Conservation (phyloP, 441 rosid genomes). For the Populus hybrid region DNA sequence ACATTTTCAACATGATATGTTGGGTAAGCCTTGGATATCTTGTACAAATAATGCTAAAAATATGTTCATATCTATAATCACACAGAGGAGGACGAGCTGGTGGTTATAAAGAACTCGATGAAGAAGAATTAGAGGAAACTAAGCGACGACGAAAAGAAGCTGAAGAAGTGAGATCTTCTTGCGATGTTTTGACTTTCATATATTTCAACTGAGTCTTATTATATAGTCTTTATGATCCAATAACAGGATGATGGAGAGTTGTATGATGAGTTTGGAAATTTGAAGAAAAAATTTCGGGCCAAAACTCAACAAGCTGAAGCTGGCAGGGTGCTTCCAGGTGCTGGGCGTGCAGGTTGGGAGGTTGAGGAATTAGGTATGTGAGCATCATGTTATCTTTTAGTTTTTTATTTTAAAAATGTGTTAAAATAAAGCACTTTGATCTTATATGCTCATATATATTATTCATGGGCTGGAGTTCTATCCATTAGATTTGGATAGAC, state of each 20-base stretch:
- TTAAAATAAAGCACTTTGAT: background rate
- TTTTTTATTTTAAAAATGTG: background rate
- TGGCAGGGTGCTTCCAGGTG: constrained; percentile 58
- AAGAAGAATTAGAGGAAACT: constrained; percentile 96
- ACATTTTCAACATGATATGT: background rate
- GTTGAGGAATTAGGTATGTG: constrained; percentile 82
- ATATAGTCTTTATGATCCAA: constrained; percentile 16
- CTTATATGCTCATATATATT: background rate
- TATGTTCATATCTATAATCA: constrained; percentile 13
- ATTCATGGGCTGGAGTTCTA: background rate
- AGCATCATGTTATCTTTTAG: background rate
- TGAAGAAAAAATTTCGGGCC: constrained; percentile 91
- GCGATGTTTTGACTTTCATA: constrained; percentile 12
- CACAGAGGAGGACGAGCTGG: constrained; percentile 97
- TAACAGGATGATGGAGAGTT: constrained; percentile 93
- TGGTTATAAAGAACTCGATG: constrained; percentile 98
- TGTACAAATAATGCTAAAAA: constrained; percentile 10
- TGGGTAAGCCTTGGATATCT: background rate
- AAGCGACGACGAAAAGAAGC: constrained; percentile 85
- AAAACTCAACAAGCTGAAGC: constrained; percentile 76
- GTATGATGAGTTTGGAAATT: constrained; percentile 97
- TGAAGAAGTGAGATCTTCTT: constrained; percentile 60
- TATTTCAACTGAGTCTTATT: constrained; percentile 5
- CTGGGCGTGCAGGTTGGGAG: constrained; percentile 99
- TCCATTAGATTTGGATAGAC: background rate